phyloP scores from a whole-genome alignment of 192 early-diverging fungal genomes.

The Linnemannia hyalina region DNA sequence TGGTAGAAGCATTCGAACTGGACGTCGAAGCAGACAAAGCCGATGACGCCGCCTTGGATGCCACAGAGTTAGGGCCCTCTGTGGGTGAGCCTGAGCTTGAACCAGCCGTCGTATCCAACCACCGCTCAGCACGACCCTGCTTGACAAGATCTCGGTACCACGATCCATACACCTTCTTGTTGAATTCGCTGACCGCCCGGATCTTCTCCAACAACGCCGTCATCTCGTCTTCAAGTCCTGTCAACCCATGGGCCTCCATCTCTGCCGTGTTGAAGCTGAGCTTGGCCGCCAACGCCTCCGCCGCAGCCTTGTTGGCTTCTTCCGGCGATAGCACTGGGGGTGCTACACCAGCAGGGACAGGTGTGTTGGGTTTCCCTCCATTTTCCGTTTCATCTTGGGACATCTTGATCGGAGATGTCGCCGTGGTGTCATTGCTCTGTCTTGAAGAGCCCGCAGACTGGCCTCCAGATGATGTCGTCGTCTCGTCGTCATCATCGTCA shows the following conservation, averaged over 20 bases:
- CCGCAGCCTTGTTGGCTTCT: constrained; percentile 49
- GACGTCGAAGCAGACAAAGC: not conserved
- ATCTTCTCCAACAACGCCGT: constrained; percentile 52
- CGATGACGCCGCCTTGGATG: not conserved
- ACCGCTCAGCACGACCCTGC: constrained; percentile 44
- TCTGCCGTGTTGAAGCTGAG: constrained; percentile 47
- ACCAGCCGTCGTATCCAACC: constrained; percentile 20
- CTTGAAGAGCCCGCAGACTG: not conserved
- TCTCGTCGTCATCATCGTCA: not conserved
- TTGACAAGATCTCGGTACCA: constrained; percentile 54
- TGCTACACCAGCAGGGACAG: not conserved
- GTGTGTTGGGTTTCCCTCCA: not conserved
- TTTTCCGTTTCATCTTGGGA: not conserved
- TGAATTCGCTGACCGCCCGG: constrained; percentile 45
- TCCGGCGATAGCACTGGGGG: constrained; percentile 24
- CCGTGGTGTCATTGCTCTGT: not conserved
- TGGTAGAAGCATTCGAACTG: not conserved
- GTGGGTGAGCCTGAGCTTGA: not conserved
- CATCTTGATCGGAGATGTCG: not conserved
- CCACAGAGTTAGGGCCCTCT: not conserved
- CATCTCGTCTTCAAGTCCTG: constrained; percentile 55
- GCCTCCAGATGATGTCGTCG: not conserved
- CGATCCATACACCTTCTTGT: constrained; percentile 54
- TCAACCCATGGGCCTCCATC: constrained; percentile 57
- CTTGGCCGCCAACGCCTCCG: constrained; percentile 46